These are phyloP conservation scores for Curvularia hawaiiensis DNA, from an alignment of 2,329 filamentous ascomycete species.

Conservation along the genomic window DNA sequence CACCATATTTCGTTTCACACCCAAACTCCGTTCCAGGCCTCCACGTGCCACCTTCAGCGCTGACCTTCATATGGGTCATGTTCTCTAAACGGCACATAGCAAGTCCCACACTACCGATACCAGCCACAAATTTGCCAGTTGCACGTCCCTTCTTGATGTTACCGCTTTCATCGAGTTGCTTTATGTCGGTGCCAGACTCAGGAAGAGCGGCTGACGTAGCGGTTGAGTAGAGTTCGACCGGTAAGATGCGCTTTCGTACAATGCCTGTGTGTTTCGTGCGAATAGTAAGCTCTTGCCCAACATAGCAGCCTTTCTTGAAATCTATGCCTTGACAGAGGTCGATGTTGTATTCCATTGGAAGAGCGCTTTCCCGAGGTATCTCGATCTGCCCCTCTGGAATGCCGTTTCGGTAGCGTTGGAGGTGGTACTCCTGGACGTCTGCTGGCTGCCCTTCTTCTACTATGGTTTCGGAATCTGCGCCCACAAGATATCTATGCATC, in stretches of 20 bases:
- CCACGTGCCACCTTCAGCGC: constrained; percentile 67
- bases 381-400: constrained; percentile 86
- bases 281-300: constrained; percentile 96
- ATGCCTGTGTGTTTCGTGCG: constrained; percentile 94
- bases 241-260: constrained; percentile 86
- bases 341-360: constrained; percentile 89
- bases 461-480: constrained; percentile 6
- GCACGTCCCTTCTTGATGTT: constrained; percentile 61
- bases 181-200: constrained; percentile 58
- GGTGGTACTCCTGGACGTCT: constrained; percentile 63
- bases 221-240: constrained; percentile 70
- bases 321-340: constrained; percentile 86
- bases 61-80: constrained; percentile 82
- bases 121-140: constrained; percentile 79
- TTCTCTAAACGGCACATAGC: constrained; percentile 85
- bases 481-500: constrained; percentile 13
- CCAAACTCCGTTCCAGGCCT: constrained; percentile 61
- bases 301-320: constrained; percentile 95
- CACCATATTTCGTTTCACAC: constrained; percentile 18
- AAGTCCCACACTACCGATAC: constrained; percentile 84
- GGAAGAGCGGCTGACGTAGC: constrained; percentile 36
- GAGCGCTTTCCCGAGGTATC: constrained; percentile 69
- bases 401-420: constrained; percentile 79
- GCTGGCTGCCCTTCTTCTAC: constrained; percentile 11
- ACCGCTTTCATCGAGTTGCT: constrained; percentile 53